phyloP scores from a whole-genome alignment of 192 early-diverging fungal species.

The Entophlyctis luteolus region DNA sequence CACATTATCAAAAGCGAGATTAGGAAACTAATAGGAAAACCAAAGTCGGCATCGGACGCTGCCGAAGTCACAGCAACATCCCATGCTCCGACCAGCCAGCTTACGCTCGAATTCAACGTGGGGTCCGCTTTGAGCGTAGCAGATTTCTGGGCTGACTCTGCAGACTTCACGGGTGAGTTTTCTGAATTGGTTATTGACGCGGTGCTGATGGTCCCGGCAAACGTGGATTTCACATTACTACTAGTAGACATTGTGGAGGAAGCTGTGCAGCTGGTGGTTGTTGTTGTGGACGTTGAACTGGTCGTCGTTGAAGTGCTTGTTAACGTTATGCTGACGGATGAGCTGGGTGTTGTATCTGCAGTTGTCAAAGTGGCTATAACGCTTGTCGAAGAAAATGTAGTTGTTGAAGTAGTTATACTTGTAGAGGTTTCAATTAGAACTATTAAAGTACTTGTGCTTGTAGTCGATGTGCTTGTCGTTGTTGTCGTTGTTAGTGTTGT shows the following conservation, averaged over 20 bases:
- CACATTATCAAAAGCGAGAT: too few relatives aligned
- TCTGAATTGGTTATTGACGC: too few relatives aligned
- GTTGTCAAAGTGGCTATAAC: too few relatives aligned
- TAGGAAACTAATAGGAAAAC: too few relatives aligned
- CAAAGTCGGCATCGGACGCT: too few relatives aligned
- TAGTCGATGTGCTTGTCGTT: background rate
- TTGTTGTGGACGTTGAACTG: background rate
- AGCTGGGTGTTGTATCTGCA: background rate
- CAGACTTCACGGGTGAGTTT: too few relatives aligned
- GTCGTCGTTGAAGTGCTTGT: conserved; percentile 5
- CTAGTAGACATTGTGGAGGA: background rate
- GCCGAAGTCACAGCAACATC: too few relatives aligned
- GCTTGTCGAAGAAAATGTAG: background rate
- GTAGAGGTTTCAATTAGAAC: background rate
- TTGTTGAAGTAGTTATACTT: background rate
- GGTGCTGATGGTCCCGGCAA: background rate
- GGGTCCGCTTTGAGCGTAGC: too few relatives aligned
- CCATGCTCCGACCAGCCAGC: too few relatives aligned
- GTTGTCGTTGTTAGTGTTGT: background rate
- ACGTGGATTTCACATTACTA: background rate
- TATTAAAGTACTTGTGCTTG: background rate
- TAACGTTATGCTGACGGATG: background rate
- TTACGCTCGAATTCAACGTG: too few relatives aligned
- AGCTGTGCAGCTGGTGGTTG: background rate
- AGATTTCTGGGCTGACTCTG: too few relatives aligned